Base-by-base conservation (phyloP, 1,139 yeast genomes). In the Taphrina populina region DNA sequence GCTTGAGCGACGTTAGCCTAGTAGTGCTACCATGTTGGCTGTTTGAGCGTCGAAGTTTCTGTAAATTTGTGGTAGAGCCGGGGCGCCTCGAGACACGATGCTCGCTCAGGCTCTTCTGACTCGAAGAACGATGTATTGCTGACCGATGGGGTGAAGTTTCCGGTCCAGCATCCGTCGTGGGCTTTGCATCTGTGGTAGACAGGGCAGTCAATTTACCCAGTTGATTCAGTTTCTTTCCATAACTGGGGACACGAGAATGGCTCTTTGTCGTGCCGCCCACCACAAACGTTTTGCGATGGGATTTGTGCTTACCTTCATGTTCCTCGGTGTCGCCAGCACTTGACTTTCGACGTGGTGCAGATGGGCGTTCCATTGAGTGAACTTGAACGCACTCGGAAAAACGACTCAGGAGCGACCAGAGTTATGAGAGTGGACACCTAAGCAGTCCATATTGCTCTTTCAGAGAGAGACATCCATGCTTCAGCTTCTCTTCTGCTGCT, bases 221-320 rank as follows among this genome's bases (percentile, higher is more conserved):
- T 35, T 49, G 54, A 32, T 49, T 49, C 33, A 49, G 24, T n/a
- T 49, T 49, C 33, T 49, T 49, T 33, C 54, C 54, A 39, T 49
- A 49, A 39, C 54, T 49, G 13, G 54, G 54, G 11, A 49, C 35
- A 17, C 54, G 37, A 17, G 32, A 27, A 39, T 49, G 54, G 24
- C 35, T 39, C 10, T 41, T 30, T 4, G 54, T 33, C 23, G 43
- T 37, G 6, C 44, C 53, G 19, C 45, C 45, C 3, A 49, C 54
- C 7, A 37, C 46, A 17, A 49, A 49, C 5, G 54, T 21, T 40
- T 49, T 49, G 7, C 54, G 45, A 15, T 49, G 54, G 20, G 37
- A 39, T n/a, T 41, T 39, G 11, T 23, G 29, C 26, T 32, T 49
- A 21, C 30, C 43, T 17, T 26, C 36, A 8, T 24, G 4, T 7